A percentile compares a stretch with the other conserved stretches of the same genome.
These are phyloP conservation scores for Neurospora sublineolata DNA, from an alignment of 495 filamentous ascomycete genomes.

Conservation along the genomic window DNA sequence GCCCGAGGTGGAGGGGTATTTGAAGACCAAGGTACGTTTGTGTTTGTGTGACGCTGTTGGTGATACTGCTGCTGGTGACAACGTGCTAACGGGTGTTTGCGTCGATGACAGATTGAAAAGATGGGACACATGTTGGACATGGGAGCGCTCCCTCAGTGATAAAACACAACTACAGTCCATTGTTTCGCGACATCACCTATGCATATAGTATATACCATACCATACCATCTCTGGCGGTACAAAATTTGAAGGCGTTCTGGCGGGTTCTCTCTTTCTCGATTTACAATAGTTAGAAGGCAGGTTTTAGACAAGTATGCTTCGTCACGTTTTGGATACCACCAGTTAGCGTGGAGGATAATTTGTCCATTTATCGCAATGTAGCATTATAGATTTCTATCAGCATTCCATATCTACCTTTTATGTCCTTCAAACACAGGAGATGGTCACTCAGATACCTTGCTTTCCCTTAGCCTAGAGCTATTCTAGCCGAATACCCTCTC, in stretches of 20 bases:
- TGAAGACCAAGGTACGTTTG: conserved; percentile 77
- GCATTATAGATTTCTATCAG: too few relatives aligned
- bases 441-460: too few relatives aligned
- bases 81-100: conserved; percentile 1
- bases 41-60: background rate
- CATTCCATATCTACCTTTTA: too few relatives aligned
- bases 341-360: too few relatives aligned
- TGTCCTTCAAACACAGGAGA: too few relatives aligned
- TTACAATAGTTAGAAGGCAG: background rate
- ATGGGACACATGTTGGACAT: conserved; percentile 32
- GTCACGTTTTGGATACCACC: too few relatives aligned
- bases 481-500: too few relatives aligned
- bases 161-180: background rate
- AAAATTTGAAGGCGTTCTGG: background rate
- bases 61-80: conserved; percentile 1
- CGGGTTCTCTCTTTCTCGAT: background rate
- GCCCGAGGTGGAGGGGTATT: conserved; percentile 81
- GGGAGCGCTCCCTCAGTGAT: conserved; percentile 11
- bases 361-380: too few relatives aligned
- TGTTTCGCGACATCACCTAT: background rate
- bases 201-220: background rate
- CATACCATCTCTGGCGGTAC: background rate
- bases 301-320: background rate
- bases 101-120: conserved; percentile 28
- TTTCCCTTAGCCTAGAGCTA: too few relatives aligned